phyloP scores from a whole-genome alignment of 2,329 filamentous ascomycete genomes.

The Chaetomium olivaceum region DNA sequence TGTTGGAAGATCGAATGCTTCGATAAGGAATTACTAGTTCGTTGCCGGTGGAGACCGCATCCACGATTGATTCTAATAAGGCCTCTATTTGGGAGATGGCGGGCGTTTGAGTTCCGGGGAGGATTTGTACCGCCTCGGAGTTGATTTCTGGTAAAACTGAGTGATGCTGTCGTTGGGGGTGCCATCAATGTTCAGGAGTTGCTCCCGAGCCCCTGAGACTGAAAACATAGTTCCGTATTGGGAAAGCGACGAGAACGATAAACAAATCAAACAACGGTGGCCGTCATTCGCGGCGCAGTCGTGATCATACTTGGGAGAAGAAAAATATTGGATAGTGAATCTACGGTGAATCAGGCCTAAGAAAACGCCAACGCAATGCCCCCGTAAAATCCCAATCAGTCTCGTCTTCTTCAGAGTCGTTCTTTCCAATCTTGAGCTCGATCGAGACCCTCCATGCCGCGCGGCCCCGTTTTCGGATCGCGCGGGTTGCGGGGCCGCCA shows the following conservation, averaged over 20 bases:
- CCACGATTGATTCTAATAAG: constrained; percentile 29
- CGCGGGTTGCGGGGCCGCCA: not conserved
- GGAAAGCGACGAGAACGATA: not conserved
- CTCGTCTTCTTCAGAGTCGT: not conserved
- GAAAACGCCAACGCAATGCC: not conserved
- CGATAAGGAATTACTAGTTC: constrained; percentile 30
- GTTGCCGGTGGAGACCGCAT: constrained; percentile 24
- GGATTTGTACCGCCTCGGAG: not conserved
- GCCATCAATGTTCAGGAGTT: not conserved
- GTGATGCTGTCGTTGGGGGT: not conserved
- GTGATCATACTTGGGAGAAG: not conserved
- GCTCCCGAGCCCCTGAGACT: not conserved
- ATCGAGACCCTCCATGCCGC: not conserved
- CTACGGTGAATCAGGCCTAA: not conserved
- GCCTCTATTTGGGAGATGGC: constrained; percentile 26
- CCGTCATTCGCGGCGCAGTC: not conserved
- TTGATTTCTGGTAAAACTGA: not conserved
- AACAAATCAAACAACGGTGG: not conserved
- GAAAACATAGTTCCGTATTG: constrained; percentile 20
- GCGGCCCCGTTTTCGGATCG: not conserved
- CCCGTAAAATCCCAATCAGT: not conserved
- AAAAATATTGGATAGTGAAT: not conserved
- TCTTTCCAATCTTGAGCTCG: not conserved
- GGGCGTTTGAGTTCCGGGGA: not conserved
- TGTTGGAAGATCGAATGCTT: constrained; percentile 14